phyloP scores from a whole-genome alignment of 495 filamentous ascomycete genomes.

The Parmelia sp. region DNA sequence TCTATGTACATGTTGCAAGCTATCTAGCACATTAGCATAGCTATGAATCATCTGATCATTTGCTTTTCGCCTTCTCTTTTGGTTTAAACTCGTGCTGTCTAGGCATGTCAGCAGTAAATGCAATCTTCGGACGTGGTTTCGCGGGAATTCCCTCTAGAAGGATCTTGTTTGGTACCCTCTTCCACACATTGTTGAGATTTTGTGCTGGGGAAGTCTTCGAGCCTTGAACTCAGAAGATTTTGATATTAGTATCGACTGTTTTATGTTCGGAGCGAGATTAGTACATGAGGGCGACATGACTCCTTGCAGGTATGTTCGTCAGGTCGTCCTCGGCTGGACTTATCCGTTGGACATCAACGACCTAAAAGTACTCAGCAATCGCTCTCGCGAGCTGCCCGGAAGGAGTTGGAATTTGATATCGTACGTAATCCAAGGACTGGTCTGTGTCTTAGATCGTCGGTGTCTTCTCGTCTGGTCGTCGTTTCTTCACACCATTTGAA shows the following conservation, averaged over 20 bases:
- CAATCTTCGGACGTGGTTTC: constrained; percentile 1
- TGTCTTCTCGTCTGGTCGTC: constrained; percentile 9
- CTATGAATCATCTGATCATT: background rate
- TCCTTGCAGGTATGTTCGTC: background rate
- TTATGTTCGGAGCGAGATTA: background rate
- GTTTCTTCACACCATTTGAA: constrained; percentile 15
- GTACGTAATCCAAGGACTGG: constrained; percentile 2
- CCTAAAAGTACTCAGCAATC: constrained; percentile 7
- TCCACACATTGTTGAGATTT: background rate
- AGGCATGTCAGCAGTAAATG: constrained; percentile 18
- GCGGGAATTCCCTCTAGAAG: background rate
- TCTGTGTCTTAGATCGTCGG: background rate
- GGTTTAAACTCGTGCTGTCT: constrained; percentile 12
- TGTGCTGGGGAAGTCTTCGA: background rate
- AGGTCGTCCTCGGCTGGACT: background rate
- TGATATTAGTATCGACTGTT: background rate
- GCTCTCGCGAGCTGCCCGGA: background rate
- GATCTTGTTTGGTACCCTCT: background rate
- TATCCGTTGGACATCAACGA: background rate
- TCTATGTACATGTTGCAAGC: constrained; percentile 22
- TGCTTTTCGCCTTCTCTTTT: background rate
- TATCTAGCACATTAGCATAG: constrained; percentile 9
- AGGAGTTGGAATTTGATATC: background rate
- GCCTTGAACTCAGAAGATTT: background rate
- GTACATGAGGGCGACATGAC: background rate